Percentiles rank a stretch among this genome's conserved stretches.
Conservation (phyloP, 306 rosid species). For the Begonia peltatifolia region DNA sequence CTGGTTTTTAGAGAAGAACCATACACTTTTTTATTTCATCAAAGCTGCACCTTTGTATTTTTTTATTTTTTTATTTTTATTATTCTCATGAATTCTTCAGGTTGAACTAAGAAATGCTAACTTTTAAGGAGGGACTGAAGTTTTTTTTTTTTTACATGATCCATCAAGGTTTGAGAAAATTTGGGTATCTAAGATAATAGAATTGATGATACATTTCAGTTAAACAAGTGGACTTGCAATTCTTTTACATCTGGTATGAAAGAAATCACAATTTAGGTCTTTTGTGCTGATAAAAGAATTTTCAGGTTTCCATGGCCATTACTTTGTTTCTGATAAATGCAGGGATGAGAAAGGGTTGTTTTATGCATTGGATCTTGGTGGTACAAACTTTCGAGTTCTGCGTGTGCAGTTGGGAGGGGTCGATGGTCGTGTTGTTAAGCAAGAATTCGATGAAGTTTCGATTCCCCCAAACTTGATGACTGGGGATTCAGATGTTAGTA, state of each 20-base stretch:
- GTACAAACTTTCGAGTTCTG: constrained; percentile 8
- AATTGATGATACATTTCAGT: too few relatives aligned
- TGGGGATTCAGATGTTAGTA: constrained; percentile 62
- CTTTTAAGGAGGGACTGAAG: too few relatives aligned
- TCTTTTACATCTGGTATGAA: neutral
- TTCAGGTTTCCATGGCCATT: neutral
- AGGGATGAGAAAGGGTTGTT: constrained; percentile 1
- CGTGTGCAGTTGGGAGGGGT: constrained; percentile 81
- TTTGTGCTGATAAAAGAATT: neutral
- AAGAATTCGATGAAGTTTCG: constrained; percentile 61
- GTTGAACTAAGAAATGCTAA: too few relatives aligned
- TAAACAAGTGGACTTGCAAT: neutral
- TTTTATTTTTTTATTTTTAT: too few relatives aligned
- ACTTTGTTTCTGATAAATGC: neutral
- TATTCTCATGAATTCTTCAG: too few relatives aligned
- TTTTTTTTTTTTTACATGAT: too few relatives aligned
- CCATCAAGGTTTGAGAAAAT: too few relatives aligned
- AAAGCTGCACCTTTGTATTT: too few relatives aligned
- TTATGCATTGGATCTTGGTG: neutral
- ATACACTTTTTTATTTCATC: too few relatives aligned
- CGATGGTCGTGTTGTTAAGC: constrained; percentile 33
- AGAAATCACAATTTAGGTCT: too few relatives aligned
- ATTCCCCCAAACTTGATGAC: constrained; percentile 88
- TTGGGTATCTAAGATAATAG: too few relatives aligned
- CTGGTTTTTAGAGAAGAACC: too few relatives aligned